Conservation (phyloP, 2,329 filamentous ascomycete species). For the Diaporthe ampelina region DNA sequence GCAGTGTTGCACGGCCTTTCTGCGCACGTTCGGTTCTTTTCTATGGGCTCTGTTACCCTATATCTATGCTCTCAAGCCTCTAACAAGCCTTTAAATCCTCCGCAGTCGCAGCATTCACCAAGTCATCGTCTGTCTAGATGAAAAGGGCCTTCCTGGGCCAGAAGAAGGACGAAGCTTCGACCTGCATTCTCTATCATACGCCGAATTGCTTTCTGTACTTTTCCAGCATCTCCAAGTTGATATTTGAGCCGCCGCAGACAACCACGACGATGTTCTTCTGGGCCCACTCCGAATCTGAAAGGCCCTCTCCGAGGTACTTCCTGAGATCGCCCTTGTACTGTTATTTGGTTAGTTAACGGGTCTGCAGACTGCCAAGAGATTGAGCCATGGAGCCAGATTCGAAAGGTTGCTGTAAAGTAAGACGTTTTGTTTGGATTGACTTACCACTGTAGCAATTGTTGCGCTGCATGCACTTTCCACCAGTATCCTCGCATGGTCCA, state of each 20-base stretch:
- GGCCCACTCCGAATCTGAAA: slow-evolving; percentile 70
- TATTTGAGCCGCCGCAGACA: slow-evolving; percentile 84
- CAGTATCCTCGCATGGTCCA: slow-evolving; percentile 84
- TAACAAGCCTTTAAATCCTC: background rate
- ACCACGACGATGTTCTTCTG: slow-evolving; percentile 84
- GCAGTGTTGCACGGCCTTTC: background rate
- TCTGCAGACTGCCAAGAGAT: background rate
- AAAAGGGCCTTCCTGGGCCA: no score
- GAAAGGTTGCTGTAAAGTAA: no score
- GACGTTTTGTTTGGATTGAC: background rate
- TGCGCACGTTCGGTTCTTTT: background rate
- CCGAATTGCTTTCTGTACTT: slow-evolving; percentile 67
- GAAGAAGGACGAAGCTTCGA: no score
- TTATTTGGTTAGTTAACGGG: background rate
- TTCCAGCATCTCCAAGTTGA: slow-evolving; percentile 72
- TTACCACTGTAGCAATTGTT: slow-evolving; percentile 72
- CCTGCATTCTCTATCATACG: slow-evolving; percentile 40
- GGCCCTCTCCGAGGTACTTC: slow-evolving; percentile 66
- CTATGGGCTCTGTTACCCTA: background rate
- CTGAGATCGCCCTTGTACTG: slow-evolving; percentile 74
- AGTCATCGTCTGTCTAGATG: background rate
- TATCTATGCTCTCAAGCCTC: background rate
- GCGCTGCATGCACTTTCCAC: slow-evolving; percentile 91
- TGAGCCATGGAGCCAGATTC: background rate
- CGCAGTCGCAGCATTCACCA: background rate